Percentiles rank a stretch among this genome's conserved stretches.
phyloP scores from a whole-genome alignment of 139 green algal species.

The Coccomyxa sp. region DNA sequence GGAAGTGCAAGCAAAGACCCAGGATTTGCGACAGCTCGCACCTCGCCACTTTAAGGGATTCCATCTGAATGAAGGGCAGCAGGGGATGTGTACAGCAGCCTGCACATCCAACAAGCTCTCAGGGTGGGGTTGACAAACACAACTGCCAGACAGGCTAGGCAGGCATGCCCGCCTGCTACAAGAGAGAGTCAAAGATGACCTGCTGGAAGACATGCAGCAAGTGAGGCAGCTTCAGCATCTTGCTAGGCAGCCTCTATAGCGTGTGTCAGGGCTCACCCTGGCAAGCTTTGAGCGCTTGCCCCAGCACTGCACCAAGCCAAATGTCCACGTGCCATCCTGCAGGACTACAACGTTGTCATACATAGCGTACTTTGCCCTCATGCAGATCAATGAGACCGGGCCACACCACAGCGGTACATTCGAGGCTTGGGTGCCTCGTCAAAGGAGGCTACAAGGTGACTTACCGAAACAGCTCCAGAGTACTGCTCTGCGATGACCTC shows the following conservation, averaged over 20 bases:
- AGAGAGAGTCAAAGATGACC: not conserved
- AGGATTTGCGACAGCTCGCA: conserved; percentile 23
- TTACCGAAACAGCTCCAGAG: not conserved
- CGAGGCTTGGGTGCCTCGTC: not conserved
- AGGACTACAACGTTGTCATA: no score
- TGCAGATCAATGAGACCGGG: not conserved
- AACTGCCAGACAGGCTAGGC: no score
- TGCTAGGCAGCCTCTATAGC: no score
- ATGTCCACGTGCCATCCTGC: conserved; percentile 28
- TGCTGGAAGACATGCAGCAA: not conserved
- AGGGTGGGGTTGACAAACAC: no score
- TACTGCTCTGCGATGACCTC: not conserved
- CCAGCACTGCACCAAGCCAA: conserved; percentile 40
- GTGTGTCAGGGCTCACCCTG: not conserved
- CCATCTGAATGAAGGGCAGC: conserved; percentile 36
- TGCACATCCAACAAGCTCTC: conserved; percentile 12
- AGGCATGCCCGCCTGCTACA: no score
- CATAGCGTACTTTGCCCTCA: not conserved
- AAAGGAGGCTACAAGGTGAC: not conserved
- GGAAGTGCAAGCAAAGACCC: not conserved
- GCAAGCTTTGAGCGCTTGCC: conserved; percentile 16
- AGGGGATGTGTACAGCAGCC: conserved; percentile 38
- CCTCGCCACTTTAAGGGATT: conserved; percentile 31
- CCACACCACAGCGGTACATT: no score
- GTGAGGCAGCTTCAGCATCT: not conserved